These are phyloP conservation scores for Oenanthe javanica DNA, from an alignment of 140 eudicot species.

Conservation along the genomic window DNA sequence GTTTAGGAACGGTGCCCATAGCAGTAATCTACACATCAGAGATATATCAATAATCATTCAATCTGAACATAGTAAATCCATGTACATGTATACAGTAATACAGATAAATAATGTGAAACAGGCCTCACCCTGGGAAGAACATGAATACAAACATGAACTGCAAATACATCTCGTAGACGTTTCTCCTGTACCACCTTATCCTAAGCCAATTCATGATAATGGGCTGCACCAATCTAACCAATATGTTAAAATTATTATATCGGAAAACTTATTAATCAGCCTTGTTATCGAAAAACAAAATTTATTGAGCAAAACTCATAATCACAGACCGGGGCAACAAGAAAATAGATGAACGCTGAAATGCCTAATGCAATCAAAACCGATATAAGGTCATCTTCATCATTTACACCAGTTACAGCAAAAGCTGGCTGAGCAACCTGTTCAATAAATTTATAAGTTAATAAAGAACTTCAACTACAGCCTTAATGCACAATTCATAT, in stretches of 20 bases:
- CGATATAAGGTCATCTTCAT: conserved; percentile 54
- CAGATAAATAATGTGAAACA: neutral
- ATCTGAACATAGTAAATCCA: neutral
- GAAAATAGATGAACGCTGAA: conserved; percentile 64
- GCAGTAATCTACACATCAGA: conserved; percentile 43
- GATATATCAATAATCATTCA: neutral
- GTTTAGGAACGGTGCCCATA: conserved; percentile 96
- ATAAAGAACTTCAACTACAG: neutral
- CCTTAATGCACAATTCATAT: neutral
- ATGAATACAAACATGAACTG: conserved; percentile 90
- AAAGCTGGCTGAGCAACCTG: conserved; percentile 68
- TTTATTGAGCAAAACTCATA: neutral
- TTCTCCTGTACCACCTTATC: conserved; percentile 78
- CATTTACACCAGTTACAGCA: conserved; percentile 71
- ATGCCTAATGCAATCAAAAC: conserved; percentile 52
- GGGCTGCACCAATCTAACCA: conserved; percentile 56
- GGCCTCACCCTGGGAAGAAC: conserved; percentile 91
- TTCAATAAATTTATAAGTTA: conserved; percentile 9
- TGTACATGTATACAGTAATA: neutral
- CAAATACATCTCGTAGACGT: conserved; percentile 74
- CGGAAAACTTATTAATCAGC: no score
- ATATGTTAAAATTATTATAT: neutral
- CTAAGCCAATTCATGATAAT: conserved; percentile 91
- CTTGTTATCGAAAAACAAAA: neutral
- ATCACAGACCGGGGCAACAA: conserved; percentile 68